These are phyloP conservation scores for Wickerhamiella domercqiae DNA, from an alignment of 805 yeast genomes.

Conservation along the genomic window DNA sequence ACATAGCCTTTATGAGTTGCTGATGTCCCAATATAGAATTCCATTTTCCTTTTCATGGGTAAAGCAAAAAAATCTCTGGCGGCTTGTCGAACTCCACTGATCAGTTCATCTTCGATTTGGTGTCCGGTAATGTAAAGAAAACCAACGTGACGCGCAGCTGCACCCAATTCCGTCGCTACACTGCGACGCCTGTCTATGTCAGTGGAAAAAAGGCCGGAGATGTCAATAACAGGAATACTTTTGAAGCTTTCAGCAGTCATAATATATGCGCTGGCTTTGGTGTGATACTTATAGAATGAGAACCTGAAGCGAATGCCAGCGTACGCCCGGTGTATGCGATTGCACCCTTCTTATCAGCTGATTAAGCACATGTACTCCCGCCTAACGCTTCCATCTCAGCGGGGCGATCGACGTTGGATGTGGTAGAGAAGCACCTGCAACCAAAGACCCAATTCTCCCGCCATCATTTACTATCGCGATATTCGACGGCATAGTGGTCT, in stretches of 20 bases:
- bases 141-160: conserved; percentile 43
- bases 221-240: conserved; percentile 6
- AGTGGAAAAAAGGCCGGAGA: conserved; percentile 6
- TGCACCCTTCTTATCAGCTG: too few species aligned
- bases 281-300: too few species aligned
- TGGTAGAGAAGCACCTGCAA: too few species aligned
- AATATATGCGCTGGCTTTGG: too few species aligned
- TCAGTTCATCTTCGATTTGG: conserved; percentile 1
- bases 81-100: conserved; percentile 26
- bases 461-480: too few species aligned
- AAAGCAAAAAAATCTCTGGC: conserved; percentile 31
- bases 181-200: conserved; percentile 7
- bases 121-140: conserved; percentile 37
- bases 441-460: too few species aligned
- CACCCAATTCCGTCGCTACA: conserved; percentile 17
- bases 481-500: too few species aligned
- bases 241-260: not conserved
- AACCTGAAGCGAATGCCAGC: too few species aligned
- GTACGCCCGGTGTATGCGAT: too few species aligned
- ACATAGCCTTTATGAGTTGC: conserved; percentile 30
- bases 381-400: too few species aligned
- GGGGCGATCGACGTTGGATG: too few species aligned
- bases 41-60: conserved; percentile 31
- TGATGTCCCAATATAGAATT: conserved; percentile 32
- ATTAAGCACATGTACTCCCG: too few species aligned